Base-by-base conservation (phyloP, 345 rosid species). In the Cardamine resedifolia region DNA sequence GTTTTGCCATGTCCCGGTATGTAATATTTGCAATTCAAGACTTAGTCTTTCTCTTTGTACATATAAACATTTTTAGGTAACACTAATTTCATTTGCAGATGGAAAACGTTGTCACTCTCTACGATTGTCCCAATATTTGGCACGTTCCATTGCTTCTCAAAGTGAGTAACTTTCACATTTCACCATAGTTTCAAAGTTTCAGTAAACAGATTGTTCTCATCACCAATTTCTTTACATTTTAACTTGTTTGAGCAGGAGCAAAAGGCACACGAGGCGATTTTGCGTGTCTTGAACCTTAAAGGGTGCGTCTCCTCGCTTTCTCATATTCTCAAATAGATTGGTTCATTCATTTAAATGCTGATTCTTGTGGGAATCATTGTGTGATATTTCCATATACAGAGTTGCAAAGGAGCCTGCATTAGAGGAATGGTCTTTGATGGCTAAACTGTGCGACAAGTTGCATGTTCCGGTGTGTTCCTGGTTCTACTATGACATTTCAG, bases 101-200 rank as follows among this genome's bases (percentile, higher is more conserved):
- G 63, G 90, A 89, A 76, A 85, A 88, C 49, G 81, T 96, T 38
- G 53, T 96, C 78, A 85, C 96, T 73, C 85, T 96, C 60, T 83
- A 86, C 50, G 99, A 96, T 71, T 96, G 94, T 62, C 81, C 98
- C 58, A 96, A 96, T 80, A 96, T 96, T 70, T 96, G 99, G 99
- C 92, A 96, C 59, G 80, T 96, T 74, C 99, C 99, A 59, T 79
- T 88, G 77, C 89, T 96, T 72, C 80, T 96, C 31, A 85, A 84
- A 78, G 99, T 95, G 78, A 81, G 92, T 74, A 27, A 43, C 60
- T 76, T 60, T 56, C 36, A 48, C 27, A 27, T 24, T 28, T 5
- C 31, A 16, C 26, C 23, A 28, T 27, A 31, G 52, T 56, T 57
- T 38, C 47, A 23, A 59, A 39, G 16, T 38, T 74, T 12, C 21